phyloP scores from a whole-genome alignment of 768 basidiomycete species.

The Mycena rosella region DNA sequence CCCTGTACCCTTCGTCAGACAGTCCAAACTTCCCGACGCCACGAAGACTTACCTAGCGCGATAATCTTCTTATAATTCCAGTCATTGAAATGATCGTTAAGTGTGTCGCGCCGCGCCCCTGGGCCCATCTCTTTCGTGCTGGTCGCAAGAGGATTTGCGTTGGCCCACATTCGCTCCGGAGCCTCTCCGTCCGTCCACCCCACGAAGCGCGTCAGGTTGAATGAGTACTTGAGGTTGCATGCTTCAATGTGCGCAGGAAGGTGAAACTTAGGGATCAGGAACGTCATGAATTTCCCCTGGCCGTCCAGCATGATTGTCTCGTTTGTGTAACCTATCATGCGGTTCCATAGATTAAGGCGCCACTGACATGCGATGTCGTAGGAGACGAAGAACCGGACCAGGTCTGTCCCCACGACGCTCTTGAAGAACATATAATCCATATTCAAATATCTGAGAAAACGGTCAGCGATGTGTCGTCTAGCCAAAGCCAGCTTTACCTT shows the following conservation, averaged over 20 bases:
- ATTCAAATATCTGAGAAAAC: background rate
- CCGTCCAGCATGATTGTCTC: constrained; percentile 8
- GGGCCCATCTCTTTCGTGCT: constrained; percentile 53
- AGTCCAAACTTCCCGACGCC: background rate
- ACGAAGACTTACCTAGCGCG: background rate
- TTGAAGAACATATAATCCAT: constrained; percentile 40
- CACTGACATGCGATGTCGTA: constrained; percentile 43
- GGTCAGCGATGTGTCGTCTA: background rate
- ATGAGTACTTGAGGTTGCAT: constrained; percentile 39
- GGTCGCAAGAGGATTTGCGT: constrained; percentile 41
- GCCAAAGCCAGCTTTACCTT: constrained; percentile 40
- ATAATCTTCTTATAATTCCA: constrained; percentile 5
- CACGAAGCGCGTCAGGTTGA: constrained; percentile 40
- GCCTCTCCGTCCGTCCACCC: constrained; percentile 51
- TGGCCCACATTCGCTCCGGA: constrained; percentile 49
- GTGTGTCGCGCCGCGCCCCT: constrained; percentile 42
- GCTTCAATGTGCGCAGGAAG: constrained; percentile 39
- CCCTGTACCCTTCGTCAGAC: background rate
- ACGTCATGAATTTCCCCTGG: constrained; percentile 24
- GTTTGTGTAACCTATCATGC: constrained; percentile 21
- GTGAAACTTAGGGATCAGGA: constrained; percentile 47
- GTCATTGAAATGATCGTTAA: constrained; percentile 42
- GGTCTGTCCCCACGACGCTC: background rate
- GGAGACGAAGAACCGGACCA: constrained; percentile 34
- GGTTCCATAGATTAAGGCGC: constrained; percentile 28